Conservation (phyloP, 2,329 filamentous ascomycete genomes). For the Aspergillus ustus region DNA sequence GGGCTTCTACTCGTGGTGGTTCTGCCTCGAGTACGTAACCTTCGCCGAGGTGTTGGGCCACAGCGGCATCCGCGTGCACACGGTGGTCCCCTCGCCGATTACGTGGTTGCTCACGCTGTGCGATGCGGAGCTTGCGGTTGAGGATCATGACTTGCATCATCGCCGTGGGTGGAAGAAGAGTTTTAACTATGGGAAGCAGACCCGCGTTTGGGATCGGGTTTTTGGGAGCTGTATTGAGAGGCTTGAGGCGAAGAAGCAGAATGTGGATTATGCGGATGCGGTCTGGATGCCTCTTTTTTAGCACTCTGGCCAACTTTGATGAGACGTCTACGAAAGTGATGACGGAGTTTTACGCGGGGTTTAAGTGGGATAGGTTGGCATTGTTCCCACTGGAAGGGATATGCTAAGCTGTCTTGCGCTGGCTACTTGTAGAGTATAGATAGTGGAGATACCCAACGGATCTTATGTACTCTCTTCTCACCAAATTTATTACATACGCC, state of each 20-base stretch:
- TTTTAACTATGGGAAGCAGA: slow-evolving; percentile 9
- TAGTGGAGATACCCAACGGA: too few species aligned
- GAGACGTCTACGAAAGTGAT: too few species aligned
- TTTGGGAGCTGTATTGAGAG: slow-evolving; percentile 2
- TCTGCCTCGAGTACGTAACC: slow-evolving; percentile 9
- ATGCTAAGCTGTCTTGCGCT: too few species aligned
- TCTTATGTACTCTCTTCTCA: too few species aligned
- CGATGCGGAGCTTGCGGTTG: slow-evolving; percentile 6
- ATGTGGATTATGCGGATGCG: slow-evolving; percentile 7
- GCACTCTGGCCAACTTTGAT: neutral
- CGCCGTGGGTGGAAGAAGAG: slow-evolving; percentile 11
- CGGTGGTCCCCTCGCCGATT: neutral
- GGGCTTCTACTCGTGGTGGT: slow-evolving; percentile 6
- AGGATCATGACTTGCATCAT: slow-evolving; percentile 11
- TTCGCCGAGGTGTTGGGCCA: slow-evolving; percentile 9
- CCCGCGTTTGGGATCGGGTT: slow-evolving; percentile 7
- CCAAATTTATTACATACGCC: too few species aligned
- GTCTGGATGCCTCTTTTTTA: neutral
- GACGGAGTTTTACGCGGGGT: too few species aligned
- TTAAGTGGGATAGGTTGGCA: too few species aligned
- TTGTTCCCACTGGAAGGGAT: too few species aligned
- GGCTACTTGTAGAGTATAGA: too few species aligned
- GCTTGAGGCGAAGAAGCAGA: neutral
- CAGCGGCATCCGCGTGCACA: slow-evolving; percentile 5
- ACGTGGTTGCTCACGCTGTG: slow-evolving; percentile 5